These are phyloP conservation scores for Colletotrichum liaoningense DNA, from an alignment of 2,329 filamentous ascomycete species.

Conservation along the genomic window DNA sequence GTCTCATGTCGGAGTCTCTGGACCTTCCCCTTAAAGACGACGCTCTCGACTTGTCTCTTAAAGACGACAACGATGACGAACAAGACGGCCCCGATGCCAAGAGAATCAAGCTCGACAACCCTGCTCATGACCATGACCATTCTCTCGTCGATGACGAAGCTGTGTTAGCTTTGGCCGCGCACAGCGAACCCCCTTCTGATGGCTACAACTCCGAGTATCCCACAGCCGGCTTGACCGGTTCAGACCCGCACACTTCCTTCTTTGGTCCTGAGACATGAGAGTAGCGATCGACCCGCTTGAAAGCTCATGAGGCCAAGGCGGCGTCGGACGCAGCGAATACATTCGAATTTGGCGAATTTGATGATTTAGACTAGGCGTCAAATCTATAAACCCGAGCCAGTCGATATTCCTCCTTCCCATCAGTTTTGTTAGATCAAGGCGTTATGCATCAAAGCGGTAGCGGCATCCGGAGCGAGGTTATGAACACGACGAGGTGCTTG, in stretches of 20 bases:
- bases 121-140: conserved; percentile 43
- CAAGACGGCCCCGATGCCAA: conserved; percentile 31
- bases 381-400: background rate
- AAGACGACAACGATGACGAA: conserved; percentile 42
- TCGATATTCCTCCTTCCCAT: background rate
- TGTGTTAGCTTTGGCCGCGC: conserved; percentile 59
- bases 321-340: background rate
- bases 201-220: conserved; percentile 57
- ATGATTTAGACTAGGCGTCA: conserved; percentile 39
- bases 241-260: conserved; percentile 46
- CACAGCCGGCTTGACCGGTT: conserved; percentile 19
- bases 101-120: conserved; percentile 45
- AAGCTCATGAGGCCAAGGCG: background rate
- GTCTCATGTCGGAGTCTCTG: conserved; percentile 21
- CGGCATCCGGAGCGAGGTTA: conserved; percentile 26
- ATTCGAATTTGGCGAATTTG: too few relatives aligned
- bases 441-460: conserved; percentile 31
- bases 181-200: conserved; percentile 51
- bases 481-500: conserved; percentile 29
- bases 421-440: conserved; percentile 18
- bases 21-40: conserved; percentile 31
- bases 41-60: conserved; percentile 41
- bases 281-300: background rate
- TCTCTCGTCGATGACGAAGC: conserved; percentile 60
- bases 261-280: conserved; percentile 52